Evolutionary conservation across 768 basidiomycete genomes (phyloP), one percentile per base, ranked within the genome.

Genomic region (Peribolospora kevripleyi): DNA sequence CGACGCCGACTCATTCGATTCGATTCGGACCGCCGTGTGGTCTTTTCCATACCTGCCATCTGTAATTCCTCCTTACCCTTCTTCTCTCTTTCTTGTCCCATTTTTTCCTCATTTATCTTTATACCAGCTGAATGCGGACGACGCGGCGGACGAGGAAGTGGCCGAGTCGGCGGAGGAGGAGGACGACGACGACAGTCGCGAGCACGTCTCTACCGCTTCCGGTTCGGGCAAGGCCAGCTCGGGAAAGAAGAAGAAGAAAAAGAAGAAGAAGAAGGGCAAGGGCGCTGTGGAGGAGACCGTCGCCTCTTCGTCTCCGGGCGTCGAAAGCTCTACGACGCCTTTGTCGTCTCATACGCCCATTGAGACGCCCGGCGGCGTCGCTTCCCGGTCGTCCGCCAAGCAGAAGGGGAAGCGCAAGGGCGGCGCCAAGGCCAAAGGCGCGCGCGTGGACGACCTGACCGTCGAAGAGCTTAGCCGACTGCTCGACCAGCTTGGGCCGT

Each of bases 381-480:
- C 11, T 0, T 25, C 9, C 11, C 42, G 13, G 60, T 80, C 80
- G 67, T 78, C 79, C 63, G 76, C 74, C 1, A 76, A 76, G 59
- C 73, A 70, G 4, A 82, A 80, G 64, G 76, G 74, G 54, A 78
- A 77, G 67, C 69, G 65, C 41, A 80, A 70, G 61, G 25, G 25
- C 25, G 25, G 25, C 25, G 25, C 25, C 25, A 66, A 76, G 52
- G 74, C 74, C 0, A 77, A 74, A 10, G 67, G 72, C 5, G n/a
- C 42, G 8, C 4, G 14, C 6, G 51, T 14, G 11, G 50, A 51
- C 46, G 10, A 53, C 13, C 53, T 61, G 36, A 65, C 59, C 10
- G 61, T 71, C 54, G 82, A 88, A 61, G 86, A 95, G 59, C 69
- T 97, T 38, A 87, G 93, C 61, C 72, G 76, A 54, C 87, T 80